phyloP scores from a whole-genome alignment of 2,329 filamentous ascomycete genomes.

The Knufia petricola region DNA sequence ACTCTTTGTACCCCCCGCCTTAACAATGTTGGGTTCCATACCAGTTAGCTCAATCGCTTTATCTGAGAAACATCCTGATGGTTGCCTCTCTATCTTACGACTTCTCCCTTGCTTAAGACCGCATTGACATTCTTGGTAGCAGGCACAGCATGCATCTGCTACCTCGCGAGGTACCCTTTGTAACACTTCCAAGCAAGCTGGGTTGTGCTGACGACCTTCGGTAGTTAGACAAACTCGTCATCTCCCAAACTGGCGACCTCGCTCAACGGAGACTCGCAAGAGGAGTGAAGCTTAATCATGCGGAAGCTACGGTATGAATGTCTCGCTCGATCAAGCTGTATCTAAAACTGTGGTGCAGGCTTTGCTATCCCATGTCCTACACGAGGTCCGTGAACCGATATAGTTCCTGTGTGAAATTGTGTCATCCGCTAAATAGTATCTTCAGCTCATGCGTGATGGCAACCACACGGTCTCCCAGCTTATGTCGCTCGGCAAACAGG shows the following conservation, averaged over 20 bases:
- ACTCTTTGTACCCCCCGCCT: too few relatives aligned
- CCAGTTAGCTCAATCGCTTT: too few relatives aligned
- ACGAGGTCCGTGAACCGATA: slow-evolving; percentile 53
- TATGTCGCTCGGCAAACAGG: slow-evolving; percentile 81
- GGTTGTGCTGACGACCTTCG: too few relatives aligned
- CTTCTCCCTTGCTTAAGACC: too few relatives aligned
- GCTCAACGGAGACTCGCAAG: slow-evolving; percentile 81
- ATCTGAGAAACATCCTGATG: too few relatives aligned
- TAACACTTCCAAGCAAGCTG: too few relatives aligned
- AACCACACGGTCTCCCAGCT: slow-evolving; percentile 84
- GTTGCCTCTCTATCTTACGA: too few relatives aligned
- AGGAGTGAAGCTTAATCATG: slow-evolving; percentile 80
- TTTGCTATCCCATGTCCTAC: slow-evolving; percentile 71
- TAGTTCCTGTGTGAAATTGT: neutral
- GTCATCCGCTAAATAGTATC: neutral
- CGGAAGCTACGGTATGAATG: slow-evolving; percentile 63
- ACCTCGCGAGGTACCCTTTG: too few relatives aligned
- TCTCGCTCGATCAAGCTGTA: neutral
- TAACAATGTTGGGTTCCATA: too few relatives aligned
- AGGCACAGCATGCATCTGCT: too few relatives aligned
- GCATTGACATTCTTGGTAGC: too few relatives aligned
- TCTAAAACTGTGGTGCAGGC: slow-evolving; percentile 25
- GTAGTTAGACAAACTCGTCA: slow-evolving; percentile 94
- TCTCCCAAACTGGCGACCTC: slow-evolving; percentile 76
- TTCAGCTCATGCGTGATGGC: slow-evolving; percentile 87